Evolutionary conservation across 192 early-diverging fungal genomes (phyloP), one percentile per base, ranked within the genome.

Genomic region (Backusella westeae): DNA sequence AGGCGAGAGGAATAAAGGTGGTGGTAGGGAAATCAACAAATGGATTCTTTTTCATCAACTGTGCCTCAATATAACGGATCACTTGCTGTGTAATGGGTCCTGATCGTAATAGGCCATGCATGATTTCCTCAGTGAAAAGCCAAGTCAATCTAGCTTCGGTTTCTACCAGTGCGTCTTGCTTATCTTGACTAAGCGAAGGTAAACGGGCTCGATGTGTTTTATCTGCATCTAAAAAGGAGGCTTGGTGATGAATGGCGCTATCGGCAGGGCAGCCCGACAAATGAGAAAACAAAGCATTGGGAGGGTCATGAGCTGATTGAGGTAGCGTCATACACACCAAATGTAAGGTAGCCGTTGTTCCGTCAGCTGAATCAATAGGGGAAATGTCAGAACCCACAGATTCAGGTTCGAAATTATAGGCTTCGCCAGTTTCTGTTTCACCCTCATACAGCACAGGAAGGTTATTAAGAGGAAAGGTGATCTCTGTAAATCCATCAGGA

Each of bases 61-160:
- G 87, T 2, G 80, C 77, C 56, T 90, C 86, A 17, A 88, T 81
- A 76, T 86, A 85, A 38, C 79, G 72, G 14, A 90, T 73, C 0
- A 86, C 81, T 15, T 83, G 76, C 21, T 84, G 76, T 1, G 87
- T 85, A 6, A 91, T 80, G 9, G 90, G 89, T 6, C 83, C 73
- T n/a, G 91, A 80, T 23, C 86, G 80, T 34, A 95, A 78, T 26
- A 95, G 75, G 0, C 87, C 83, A 77, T 92, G 89, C 85, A 95
- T 90, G 23, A 95, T 86, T 80, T 95, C 93, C 67, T 95, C 90
- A 44, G 90, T 90, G n/a, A 93, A 83, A 0, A 93, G 69, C 84
- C 82, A 85, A 21, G 89, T 85, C 15, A 95, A 76, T 38, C 88
- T 80, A 1, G 83, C 75, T 65, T 86, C 85, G 1, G 89, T 90